A percentile compares a stretch with the other conserved stretches of the same genome.
Conservation (phyloP, 257 asterid genomes). For the Anisodus tanguticus region DNA sequence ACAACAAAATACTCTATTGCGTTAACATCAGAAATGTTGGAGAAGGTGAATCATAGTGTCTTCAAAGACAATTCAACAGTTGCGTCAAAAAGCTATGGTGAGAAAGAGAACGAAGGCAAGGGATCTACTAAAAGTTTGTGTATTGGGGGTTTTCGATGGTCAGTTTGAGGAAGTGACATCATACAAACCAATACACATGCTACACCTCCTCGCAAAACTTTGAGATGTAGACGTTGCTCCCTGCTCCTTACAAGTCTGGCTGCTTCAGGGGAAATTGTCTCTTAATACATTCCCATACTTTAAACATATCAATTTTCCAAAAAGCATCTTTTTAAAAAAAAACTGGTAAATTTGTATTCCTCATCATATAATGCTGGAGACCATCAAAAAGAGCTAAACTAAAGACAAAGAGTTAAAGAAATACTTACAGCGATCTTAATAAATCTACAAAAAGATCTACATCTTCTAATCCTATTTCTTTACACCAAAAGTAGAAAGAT, state of each 20-base stretch:
- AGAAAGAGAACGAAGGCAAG: not conserved
- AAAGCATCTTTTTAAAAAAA: not conserved
- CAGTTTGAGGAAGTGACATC: not conserved
- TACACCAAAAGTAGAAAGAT: no score
- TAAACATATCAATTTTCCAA: not conserved
- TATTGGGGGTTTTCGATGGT: not conserved
- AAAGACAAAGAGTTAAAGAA: no score
- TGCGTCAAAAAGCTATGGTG: not conserved
- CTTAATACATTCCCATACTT: not conserved
- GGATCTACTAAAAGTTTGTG: not conserved
- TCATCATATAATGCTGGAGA: no score
- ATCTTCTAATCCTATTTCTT: no score
- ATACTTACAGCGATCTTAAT: no score
- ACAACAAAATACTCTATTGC: not conserved
- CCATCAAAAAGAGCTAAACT: no score
- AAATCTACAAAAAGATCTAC: no score
- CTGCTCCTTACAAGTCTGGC: not conserved
- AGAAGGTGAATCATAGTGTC: slow-evolving; percentile 6
- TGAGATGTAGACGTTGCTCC: slow-evolving; percentile 10
- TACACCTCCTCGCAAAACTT: not conserved
- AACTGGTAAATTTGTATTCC: no score
- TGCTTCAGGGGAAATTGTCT: not conserved
- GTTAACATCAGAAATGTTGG: not conserved
- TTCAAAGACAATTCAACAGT: slow-evolving; percentile 17
- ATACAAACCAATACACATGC: not conserved